Evolutionary conservation across 352 stramenopile genomes (phyloP).

Genomic region (Phytopythium ostracodes): DNA sequence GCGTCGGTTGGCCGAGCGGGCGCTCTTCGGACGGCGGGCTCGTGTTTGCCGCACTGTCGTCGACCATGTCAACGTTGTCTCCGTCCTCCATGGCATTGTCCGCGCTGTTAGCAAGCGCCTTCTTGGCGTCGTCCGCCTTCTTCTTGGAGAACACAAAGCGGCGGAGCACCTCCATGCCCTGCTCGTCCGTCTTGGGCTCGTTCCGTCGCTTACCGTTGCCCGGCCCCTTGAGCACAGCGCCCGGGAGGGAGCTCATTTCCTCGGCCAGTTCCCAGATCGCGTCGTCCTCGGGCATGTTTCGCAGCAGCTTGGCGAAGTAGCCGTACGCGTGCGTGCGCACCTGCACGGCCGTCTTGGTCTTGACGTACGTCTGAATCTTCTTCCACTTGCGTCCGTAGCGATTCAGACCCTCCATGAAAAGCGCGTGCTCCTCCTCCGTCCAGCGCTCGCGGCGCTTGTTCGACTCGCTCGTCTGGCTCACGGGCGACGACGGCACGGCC

Average conservation of each 20-base stretch:
- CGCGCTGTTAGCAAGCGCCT: conserved; percentile 11
- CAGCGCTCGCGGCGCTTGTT: conserved; percentile 79
- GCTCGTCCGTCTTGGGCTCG: conserved; percentile 82
- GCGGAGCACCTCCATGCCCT: conserved; percentile 78
- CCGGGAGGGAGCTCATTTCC: conserved; percentile 74
- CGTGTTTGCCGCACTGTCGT: background rate
- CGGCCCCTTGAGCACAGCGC: conserved; percentile 67
- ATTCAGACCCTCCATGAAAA: conserved; percentile 85
- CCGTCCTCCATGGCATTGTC: conserved; percentile 16
- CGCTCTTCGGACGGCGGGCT: background rate
- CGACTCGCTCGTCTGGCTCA: conserved; percentile 53
- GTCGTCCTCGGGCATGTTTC: conserved; percentile 84
- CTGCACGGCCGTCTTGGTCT: conserved; percentile 84
- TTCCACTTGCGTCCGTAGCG: conserved; percentile 86
- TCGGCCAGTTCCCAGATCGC: conserved; percentile 76
- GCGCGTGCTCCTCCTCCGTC: conserved; percentile 79
- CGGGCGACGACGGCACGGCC: conserved; percentile 36
- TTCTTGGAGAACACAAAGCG: conserved; percentile 85
- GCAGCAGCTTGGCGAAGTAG: conserved; percentile 83
- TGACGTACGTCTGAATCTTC: conserved; percentile 84
- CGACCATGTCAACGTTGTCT: conserved; percentile 35
- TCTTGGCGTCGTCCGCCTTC: conserved; percentile 54
- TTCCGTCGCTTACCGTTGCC: conserved; percentile 73
- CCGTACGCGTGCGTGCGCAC: conserved; percentile 85
- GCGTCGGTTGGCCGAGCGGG: background rate